These are phyloP conservation scores for Penicillium sp. DNA, from an alignment of 2,329 filamentous ascomycete genomes.

Conservation along the genomic window DNA sequence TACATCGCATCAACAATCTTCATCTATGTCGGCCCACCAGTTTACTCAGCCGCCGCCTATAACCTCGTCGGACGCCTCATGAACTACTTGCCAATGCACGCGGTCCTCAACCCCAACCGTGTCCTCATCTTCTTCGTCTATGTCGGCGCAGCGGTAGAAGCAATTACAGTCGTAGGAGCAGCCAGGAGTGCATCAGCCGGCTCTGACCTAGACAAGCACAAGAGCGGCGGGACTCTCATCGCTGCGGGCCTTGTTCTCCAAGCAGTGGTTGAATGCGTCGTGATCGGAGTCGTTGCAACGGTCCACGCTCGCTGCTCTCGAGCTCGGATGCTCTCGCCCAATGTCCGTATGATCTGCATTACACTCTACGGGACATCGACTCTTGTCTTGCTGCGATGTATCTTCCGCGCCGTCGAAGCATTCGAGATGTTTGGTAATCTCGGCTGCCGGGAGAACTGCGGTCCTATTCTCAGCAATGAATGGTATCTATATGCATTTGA, in stretches of 20 bases:
- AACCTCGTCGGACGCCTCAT: conserved; percentile 38
- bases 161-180: conserved; percentile 34
- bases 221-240: conserved; percentile 29
- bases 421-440: conserved; percentile 27
- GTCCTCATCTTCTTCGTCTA: conserved; percentile 39
- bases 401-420: conserved; percentile 37
- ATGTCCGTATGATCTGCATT: conserved; percentile 32
- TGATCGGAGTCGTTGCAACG: conserved; percentile 26
- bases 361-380: conserved; percentile 38
- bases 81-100: conserved; percentile 41
- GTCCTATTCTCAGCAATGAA: conserved; percentile 30
- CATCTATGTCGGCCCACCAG: conserved; percentile 36
- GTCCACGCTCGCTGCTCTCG: conserved; percentile 26
- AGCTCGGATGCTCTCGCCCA: conserved; percentile 25
- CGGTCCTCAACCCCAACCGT: conserved; percentile 37
- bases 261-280: conserved; percentile 30
- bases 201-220: conserved; percentile 15
- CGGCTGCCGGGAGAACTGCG: conserved; percentile 25
- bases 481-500: conserved; percentile 42
- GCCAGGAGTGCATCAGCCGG: conserved; percentile 22
- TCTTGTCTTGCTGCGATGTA: conserved; percentile 35
- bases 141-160: conserved; percentile 35
- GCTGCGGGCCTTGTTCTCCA: conserved; percentile 32
- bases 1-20: conserved; percentile 38
- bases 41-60: conserved; percentile 41